Evolutionary conservation across 352 stramenopile genomes (phyloP), one percentile per base, ranked within the genome.

Genomic region (Stramenopiles sp.): DNA sequence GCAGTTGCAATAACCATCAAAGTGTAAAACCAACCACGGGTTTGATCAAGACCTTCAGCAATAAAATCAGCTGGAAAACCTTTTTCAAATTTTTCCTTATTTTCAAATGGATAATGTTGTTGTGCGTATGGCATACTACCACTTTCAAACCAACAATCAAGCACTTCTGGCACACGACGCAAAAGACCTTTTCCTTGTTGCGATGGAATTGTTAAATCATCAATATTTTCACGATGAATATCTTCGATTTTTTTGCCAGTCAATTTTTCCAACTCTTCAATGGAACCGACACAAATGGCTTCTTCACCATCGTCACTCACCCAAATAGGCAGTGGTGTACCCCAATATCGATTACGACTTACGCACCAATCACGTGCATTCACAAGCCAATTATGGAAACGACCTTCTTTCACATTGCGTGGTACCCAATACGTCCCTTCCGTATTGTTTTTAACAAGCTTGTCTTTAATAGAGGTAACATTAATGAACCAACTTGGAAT

Each of bases 61-160:
- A 99, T 97, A 79, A 99, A 99, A 83, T 99, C 95, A 23, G 96
- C 96, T 0, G 96, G 96, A 84, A 99, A 99, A 77, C 89, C 89
- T 0, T 90, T 87, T 82, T 98, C 90, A 82, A 99, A 98, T 30
- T 78, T 80, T 74, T 89, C 85, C 86, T 98, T 97, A 87, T 98
- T 98, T 83, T 99, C 94, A 85, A 99, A 99, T 77, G 96, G 96
- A 87, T 99, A 99, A 86, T 99, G 96, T 83, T 96, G 90, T 85
- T 99, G 96, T 7, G 96, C 96, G 85, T 99, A 99, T 32, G 96
- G 96, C 96, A 99, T 99, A 32, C 90, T 97, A 1, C 96, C 96
- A 69, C 90, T 97, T 85, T 99, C 96, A 82, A 99, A 99, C 96
- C 96, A 99, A 85, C 95, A 99, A 87, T 99, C 95, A 85, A 99